A percentile compares a stretch with the other conserved stretches of the same genome.
Evolutionary conservation across 2,329 filamentous ascomycete genomes (phyloP).

Genomic region (Botrytis squamosa): DNA sequence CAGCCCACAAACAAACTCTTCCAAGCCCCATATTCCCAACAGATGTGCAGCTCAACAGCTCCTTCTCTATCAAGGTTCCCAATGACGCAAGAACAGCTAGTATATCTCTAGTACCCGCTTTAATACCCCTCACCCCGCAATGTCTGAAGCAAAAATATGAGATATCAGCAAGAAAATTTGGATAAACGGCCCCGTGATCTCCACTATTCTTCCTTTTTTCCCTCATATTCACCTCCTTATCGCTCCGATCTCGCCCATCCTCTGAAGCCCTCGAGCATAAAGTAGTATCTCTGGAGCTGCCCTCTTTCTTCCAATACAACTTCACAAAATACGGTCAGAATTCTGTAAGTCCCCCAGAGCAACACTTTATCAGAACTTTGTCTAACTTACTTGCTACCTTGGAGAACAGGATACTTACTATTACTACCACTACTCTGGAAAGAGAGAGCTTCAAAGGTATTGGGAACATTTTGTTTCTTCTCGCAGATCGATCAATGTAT

Average conservation of each 20-base stretch:
- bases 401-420: background rate
- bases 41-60: background rate
- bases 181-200: background rate
- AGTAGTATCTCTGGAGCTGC: background rate
- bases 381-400: background rate
- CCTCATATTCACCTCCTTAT: background rate
- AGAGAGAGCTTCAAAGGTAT: background rate
- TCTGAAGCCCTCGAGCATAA: background rate
- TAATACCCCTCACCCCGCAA: slow-evolving; percentile 7
- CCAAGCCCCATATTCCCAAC: background rate
- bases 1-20: background rate
- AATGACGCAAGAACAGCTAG: slow-evolving; percentile 2
- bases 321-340: background rate
- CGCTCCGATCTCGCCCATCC: background rate
- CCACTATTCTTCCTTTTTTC: background rate
- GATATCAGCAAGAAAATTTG: background rate
- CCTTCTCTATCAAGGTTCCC: background rate
- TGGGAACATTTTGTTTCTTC: background rate
- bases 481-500: background rate
- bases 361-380: background rate
- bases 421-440: background rate
- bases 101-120: background rate
- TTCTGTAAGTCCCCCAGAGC: no score
- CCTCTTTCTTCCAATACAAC: background rate
- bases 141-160: background rate